These are phyloP conservation scores for Puccinia sorghi DNA, from an alignment of 1,284 basidiomycete species.

Conservation along the genomic window DNA sequence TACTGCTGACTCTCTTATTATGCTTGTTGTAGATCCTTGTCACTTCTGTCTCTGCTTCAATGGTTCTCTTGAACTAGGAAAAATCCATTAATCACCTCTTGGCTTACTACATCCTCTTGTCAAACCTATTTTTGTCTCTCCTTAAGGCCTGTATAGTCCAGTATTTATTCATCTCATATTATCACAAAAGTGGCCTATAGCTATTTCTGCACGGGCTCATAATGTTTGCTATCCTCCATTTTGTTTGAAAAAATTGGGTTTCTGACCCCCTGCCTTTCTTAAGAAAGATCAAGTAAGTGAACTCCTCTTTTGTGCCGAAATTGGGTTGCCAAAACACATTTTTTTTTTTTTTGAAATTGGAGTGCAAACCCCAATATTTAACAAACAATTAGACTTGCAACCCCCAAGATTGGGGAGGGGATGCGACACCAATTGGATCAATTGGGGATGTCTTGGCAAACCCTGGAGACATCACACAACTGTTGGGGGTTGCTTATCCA, in stretches of 20 bases:
- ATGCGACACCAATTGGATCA: too few relatives aligned
- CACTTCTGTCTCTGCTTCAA: background rate
- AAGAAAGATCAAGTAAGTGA: too few relatives aligned
- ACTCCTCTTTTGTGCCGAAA: too few relatives aligned
- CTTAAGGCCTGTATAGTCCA: background rate
- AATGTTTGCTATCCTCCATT: slow-evolving; percentile 7
- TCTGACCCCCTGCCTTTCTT: too few relatives aligned
- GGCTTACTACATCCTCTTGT: slow-evolving; percentile 7
- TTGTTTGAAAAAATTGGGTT: background rate
- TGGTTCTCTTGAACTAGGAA: slow-evolving; percentile 26
- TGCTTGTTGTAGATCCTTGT: slow-evolving; percentile 5
- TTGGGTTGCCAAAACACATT: too few relatives aligned
- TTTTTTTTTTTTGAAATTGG: too few relatives aligned
- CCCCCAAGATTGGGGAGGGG: too few relatives aligned
- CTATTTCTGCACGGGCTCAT: background rate
- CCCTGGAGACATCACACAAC: too few relatives aligned
- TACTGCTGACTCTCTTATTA: background rate
- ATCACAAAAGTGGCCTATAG: background rate
- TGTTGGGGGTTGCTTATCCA: too few relatives aligned
- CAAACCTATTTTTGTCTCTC: slow-evolving; percentile 9
- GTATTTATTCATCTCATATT: background rate
- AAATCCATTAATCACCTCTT: background rate
- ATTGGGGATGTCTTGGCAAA: too few relatives aligned
- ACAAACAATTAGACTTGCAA: too few relatives aligned
- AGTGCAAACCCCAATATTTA: too few relatives aligned